These are phyloP conservation scores for Boletus barrowsii DNA, from an alignment of 768 basidiomycete species.

Conservation along the genomic window DNA sequence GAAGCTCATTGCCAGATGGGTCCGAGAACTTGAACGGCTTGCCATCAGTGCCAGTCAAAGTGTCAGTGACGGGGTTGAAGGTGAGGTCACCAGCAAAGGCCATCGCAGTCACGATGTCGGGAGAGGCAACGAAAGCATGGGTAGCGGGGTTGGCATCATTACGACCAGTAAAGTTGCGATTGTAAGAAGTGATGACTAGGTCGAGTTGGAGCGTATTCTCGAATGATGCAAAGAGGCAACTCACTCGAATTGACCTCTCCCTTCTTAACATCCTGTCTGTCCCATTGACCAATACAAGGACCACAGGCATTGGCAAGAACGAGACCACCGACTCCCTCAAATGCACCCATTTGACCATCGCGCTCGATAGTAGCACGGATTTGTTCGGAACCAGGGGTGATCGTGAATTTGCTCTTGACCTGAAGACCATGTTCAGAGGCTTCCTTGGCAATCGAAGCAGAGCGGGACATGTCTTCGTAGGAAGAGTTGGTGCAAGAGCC, in stretches of 20 bases:
- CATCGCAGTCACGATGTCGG: slow-evolving; percentile 95
- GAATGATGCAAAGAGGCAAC: slow-evolving; percentile 26
- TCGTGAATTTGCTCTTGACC: slow-evolving; percentile 92
- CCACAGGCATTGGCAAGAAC: slow-evolving; percentile 99
- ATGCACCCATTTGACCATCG: slow-evolving; percentile 86
- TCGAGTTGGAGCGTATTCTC: background rate
- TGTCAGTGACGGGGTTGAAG: slow-evolving; percentile 96
- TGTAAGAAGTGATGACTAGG: slow-evolving; percentile 96
- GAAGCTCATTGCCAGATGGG: slow-evolving; percentile 89
- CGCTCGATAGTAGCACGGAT: slow-evolving; percentile 96
- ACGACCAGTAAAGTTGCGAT: slow-evolving; percentile 99
- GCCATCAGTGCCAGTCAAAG: slow-evolving; percentile 85
- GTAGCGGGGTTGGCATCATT: slow-evolving; percentile 99
- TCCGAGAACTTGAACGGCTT: slow-evolving; percentile 97
- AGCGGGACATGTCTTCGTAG: slow-evolving; percentile 99
- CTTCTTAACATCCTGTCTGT: slow-evolving; percentile 94
- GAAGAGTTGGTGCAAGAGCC: slow-evolving; percentile 99
- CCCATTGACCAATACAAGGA: slow-evolving; percentile 99
- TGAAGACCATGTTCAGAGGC: slow-evolving; percentile 84
- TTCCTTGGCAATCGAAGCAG: slow-evolving; percentile 89
- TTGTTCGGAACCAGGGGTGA: slow-evolving; percentile 98
- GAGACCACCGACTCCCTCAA: slow-evolving; percentile 85
- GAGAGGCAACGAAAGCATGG: slow-evolving; percentile 93
- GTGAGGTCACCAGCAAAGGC: slow-evolving; percentile 90
- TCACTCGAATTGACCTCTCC: slow-evolving; percentile 93